Evolutionary conservation across 164 flowering plant species (phyloP).

Genomic region (Vitis rotundifolia): DNA sequence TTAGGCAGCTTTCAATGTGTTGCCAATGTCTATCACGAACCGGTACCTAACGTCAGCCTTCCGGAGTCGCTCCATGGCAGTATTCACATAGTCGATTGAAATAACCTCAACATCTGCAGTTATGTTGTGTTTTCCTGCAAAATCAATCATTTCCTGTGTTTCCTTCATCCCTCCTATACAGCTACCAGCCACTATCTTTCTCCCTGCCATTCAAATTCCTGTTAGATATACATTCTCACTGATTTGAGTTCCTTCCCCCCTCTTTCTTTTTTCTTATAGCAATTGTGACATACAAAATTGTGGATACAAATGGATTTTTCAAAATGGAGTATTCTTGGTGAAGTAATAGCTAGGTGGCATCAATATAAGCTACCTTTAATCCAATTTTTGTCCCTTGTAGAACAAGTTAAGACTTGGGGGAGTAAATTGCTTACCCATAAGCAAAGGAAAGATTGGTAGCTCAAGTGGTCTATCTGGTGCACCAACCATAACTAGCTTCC

Average conservation of each 20-base stretch:
- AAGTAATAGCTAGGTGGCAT: too few relatives aligned
- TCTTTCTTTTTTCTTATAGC: neutral
- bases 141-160: constrained; percentile 66
- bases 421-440: constrained; percentile 30
- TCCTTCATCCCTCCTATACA: constrained; percentile 50
- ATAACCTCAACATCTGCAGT: constrained; percentile 54
- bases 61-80: constrained; percentile 51
- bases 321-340: too few relatives aligned
- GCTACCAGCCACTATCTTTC: constrained; percentile 45
- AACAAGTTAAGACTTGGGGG: neutral
- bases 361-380: too few relatives aligned
- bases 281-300: neutral
- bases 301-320: too few relatives aligned
- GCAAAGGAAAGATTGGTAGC: constrained; percentile 41
- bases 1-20: constrained; percentile 22
- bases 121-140: constrained; percentile 48
- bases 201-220: constrained; percentile 19
- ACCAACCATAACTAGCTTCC: constrained; percentile 53
- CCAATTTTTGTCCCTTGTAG: too few relatives aligned
- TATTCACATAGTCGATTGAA: constrained; percentile 50
- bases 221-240: too few relatives aligned
- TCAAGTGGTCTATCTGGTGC: constrained; percentile 46
- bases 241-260: neutral
- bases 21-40: constrained; percentile 54
- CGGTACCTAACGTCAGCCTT: constrained; percentile 56